phyloP scores from a whole-genome alignment of 441 rosid genomes.

The Populus hybrid region DNA sequence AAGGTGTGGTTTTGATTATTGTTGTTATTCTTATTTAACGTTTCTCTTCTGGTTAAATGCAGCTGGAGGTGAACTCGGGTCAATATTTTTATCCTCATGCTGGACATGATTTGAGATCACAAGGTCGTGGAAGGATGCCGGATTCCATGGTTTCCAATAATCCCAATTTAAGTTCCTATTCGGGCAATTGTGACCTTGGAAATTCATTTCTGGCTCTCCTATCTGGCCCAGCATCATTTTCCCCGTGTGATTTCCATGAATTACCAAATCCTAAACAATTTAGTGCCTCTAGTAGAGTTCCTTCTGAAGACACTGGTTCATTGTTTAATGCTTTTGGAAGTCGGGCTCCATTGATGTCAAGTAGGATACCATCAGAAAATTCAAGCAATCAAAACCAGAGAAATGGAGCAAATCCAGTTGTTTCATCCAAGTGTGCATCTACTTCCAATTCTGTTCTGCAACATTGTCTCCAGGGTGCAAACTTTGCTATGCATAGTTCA shows the following conservation, averaged over 20 bases:
- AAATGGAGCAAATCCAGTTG: slow-evolving; percentile 17
- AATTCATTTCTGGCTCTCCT: slow-evolving; percentile 44
- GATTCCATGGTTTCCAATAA: slow-evolving; percentile 17
- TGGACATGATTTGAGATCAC: slow-evolving; percentile 24
- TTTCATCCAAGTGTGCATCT: slow-evolving; percentile 19
- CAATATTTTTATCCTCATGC: background rate
- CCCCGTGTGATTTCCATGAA: slow-evolving; percentile 37
- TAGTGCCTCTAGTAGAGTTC: slow-evolving; percentile 22
- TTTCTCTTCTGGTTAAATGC: slow-evolving; percentile 1
- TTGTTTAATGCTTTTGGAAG: slow-evolving; percentile 26
- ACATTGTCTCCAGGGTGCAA: slow-evolving; percentile 22
- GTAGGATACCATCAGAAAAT: slow-evolving; percentile 23
- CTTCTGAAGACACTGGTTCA: slow-evolving; percentile 13
- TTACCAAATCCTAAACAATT: slow-evolving; percentile 27
- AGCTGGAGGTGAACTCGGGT: slow-evolving; percentile 33
- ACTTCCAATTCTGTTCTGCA: slow-evolving; percentile 25
- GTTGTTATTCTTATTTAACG: background rate
- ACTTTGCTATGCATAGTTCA: slow-evolving; percentile 19
- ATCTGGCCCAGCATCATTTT: slow-evolving; percentile 38
- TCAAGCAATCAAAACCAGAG: slow-evolving; percentile 22
- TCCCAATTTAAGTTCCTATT: slow-evolving; percentile 22
- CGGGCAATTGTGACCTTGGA: slow-evolving; percentile 23
- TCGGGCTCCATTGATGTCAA: slow-evolving; percentile 17
- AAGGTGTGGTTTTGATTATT: slow-evolving; percentile 2
- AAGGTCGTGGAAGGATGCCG: slow-evolving; percentile 24